Evolutionary conservation across 2,329 filamentous ascomycete species (phyloP), one percentile per base, ranked within the genome.

Genomic region (Cryphonectria radicalis): DNA sequence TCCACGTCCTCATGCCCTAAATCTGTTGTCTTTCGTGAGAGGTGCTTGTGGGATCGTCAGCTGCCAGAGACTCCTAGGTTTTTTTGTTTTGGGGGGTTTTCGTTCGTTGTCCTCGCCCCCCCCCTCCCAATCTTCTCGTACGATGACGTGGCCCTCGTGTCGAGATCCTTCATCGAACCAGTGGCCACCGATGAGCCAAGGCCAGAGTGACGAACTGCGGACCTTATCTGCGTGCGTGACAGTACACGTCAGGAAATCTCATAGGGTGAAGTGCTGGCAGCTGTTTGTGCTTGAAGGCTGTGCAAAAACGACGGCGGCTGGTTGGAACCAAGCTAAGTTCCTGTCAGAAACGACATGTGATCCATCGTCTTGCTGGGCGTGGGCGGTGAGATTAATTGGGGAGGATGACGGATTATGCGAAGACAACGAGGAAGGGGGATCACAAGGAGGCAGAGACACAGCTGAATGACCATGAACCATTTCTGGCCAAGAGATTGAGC

Each of bases 401-500:
- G 28, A 59, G 55, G 55, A 35, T 59, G 55, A 19, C 13, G 55
- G 55, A 59, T 62, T 19, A 62, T 62, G 59, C 59, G 14, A 59
- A 62, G 32, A 43, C 35, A 28, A 53, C 10, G 37, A 32, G 32
- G n/a, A n/a, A 32, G 43, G 46, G 63, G 40, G 22, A 64, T 19
- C 14, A n/a, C 40, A 65, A 57, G 46, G 32, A 53, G 63, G 17
- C 46, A 50, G 37, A 53, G 28, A 53, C 43, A 66, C 7, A 25
- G 43, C 28, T 55, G 63, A 66, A 35, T 28, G 22, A 32, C 14
- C 28, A 59, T 28, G 35, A 28, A 63, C 25, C 43, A 32, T 37
- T 65, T 3, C n/a, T 35, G 13, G 25, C 43, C 64, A 53, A 53
- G 64, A 53, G 46, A 55, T 66, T 66, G 64, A 37, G 42, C 64